These are phyloP conservation scores for Chrysoporthe puriensis DNA, from an alignment of 2,329 filamentous ascomycete genomes.

Conservation along the genomic window DNA sequence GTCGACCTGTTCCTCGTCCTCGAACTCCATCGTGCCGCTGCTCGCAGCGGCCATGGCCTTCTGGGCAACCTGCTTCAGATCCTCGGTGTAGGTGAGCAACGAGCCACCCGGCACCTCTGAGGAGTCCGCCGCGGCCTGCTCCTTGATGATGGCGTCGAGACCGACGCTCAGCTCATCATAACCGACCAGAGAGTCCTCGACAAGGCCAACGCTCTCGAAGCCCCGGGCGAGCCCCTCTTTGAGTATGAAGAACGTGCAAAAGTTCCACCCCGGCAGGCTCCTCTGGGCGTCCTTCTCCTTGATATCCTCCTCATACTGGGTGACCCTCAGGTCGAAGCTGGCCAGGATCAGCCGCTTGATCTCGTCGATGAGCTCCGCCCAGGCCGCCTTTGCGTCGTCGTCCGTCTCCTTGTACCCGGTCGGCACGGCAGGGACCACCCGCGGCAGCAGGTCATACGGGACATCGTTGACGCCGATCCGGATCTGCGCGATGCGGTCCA, in stretches of 20 bases:
- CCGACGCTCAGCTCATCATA: constrained; percentile 94
- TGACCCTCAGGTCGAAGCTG: constrained; percentile 88
- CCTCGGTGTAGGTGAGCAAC: constrained; percentile 73
- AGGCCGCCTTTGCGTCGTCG: constrained; percentile 79
- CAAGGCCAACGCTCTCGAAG: constrained; percentile 93
- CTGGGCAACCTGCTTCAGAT: constrained; percentile 65
- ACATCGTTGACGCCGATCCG: constrained; percentile 74
- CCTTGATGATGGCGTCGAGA: constrained; percentile 78
- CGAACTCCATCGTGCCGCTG: constrained; percentile 36
- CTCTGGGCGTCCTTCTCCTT: constrained; percentile 90
- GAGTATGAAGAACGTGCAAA: constrained; percentile 97
- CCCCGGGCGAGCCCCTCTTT: constrained; percentile 93
- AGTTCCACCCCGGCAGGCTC: constrained; percentile 93
- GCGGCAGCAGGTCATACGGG: constrained; percentile 65
- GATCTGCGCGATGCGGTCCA: constrained; percentile 84
- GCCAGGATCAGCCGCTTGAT: constrained; percentile 84
- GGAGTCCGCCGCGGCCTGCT: constrained; percentile 64
- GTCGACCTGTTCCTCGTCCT: constrained; percentile 40
- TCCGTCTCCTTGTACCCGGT: constrained; percentile 70
- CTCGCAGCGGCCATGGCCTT: constrained; percentile 48
- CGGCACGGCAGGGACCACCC: constrained; percentile 65
- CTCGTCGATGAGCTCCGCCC: constrained; percentile 82
- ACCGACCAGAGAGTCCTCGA: constrained; percentile 91
- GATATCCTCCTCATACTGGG: constrained; percentile 96
- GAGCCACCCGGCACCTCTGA: constrained; percentile 71